These are phyloP conservation scores for Phialophora chinensis DNA, from an alignment of 2,329 filamentous ascomycete genomes.

Conservation along the genomic window DNA sequence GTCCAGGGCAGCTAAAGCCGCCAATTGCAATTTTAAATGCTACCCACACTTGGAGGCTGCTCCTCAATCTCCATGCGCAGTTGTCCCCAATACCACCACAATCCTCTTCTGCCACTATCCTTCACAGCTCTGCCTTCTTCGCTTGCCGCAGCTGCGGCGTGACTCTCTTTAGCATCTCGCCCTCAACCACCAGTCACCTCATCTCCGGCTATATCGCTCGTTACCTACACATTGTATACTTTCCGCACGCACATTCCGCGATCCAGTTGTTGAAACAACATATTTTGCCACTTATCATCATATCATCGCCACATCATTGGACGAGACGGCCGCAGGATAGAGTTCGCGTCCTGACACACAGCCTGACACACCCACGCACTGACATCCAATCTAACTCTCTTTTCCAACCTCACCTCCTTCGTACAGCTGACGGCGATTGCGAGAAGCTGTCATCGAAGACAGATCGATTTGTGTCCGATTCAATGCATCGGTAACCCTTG, in stretches of 20 bases:
- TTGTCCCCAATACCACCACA: neutral
- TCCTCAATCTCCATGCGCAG: neutral
- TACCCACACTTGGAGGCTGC: conserved; percentile 2
- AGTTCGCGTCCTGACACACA: conserved; percentile 5
- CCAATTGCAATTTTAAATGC: conserved; percentile 7
- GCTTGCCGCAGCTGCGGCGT: neutral
- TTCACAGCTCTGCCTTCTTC: conserved; percentile 1
- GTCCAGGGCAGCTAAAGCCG: neutral
- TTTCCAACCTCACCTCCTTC: conserved; percentile 1
- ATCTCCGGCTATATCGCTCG: neutral
- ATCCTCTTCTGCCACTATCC: neutral
- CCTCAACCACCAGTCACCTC: neutral
- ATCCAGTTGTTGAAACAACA: neutral
- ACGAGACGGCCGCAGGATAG: neutral
- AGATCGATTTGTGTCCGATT: neutral
- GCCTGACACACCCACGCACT: conserved; percentile 7
- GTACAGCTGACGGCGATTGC: neutral
- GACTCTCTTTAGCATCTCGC: neutral
- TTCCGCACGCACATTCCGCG: neutral
- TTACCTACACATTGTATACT: neutral
- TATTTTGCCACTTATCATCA: neutral
- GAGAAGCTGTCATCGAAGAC: neutral
- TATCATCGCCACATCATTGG: neutral
- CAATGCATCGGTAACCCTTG: conserved; percentile 4
- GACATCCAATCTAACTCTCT: neutral